Evolutionary conservation across 371 early-diverging fungal species (phyloP).

Genomic region (Circinella minor): DNA sequence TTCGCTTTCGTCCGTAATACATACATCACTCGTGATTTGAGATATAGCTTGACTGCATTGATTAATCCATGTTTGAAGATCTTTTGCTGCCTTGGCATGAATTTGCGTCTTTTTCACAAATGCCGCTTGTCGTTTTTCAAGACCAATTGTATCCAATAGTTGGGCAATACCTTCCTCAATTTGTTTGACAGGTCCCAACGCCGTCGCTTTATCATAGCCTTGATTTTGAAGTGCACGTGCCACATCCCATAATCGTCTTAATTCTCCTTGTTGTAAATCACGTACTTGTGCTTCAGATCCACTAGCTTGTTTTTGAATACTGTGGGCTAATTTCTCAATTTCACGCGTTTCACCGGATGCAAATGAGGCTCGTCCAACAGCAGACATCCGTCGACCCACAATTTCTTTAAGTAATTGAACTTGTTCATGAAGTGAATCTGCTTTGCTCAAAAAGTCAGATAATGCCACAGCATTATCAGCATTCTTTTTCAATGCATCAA

Average conservation of each 20-base stretch:
- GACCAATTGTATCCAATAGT: slow-evolving; percentile 25
- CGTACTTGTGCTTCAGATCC: slow-evolving; percentile 28
- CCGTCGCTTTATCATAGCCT: slow-evolving; percentile 24
- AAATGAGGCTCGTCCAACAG: slow-evolving; percentile 28
- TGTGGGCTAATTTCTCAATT: slow-evolving; percentile 26
- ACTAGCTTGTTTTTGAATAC: slow-evolving; percentile 13
- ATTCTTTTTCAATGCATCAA: slow-evolving; percentile 32
- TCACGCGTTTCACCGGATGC: slow-evolving; percentile 22
- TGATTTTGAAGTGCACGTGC: slow-evolving; percentile 29
- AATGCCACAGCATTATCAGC: slow-evolving; percentile 39
- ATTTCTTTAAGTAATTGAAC: slow-evolving; percentile 34
- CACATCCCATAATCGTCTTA: slow-evolving; percentile 25
- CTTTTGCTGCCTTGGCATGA: slow-evolving; percentile 49
- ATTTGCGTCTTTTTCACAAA: slow-evolving; percentile 43
- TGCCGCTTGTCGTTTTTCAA: slow-evolving; percentile 43
- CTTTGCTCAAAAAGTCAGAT: slow-evolving; percentile 30
- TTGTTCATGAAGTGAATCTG: slow-evolving; percentile 26
- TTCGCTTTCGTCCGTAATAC: slow-evolving; percentile 46
- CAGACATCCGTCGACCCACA: slow-evolving; percentile 32
- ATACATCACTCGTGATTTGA: slow-evolving; percentile 42
- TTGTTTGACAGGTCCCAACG: slow-evolving; percentile 29
- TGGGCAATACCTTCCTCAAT: slow-evolving; percentile 33
- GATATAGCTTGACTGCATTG: slow-evolving; percentile 44
- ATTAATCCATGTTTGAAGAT: slow-evolving; percentile 49
- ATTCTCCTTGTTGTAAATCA: slow-evolving; percentile 19